phyloP scores from a whole-genome alignment of 139 green algal genomes.

The Volvox reticuliferus region DNA sequence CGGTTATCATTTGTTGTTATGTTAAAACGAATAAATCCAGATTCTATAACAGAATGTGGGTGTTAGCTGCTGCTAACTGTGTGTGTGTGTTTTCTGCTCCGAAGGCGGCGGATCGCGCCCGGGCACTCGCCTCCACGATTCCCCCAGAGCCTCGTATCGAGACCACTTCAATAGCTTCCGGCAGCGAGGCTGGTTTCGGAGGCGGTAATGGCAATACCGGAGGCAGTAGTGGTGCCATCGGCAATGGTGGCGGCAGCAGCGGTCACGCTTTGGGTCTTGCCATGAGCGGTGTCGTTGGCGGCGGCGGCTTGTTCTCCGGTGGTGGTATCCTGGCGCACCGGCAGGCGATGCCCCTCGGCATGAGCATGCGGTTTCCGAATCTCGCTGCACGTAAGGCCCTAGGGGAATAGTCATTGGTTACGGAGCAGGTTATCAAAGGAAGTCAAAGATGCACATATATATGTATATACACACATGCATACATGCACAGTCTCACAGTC shows the following conservation, averaged over 20 bases:
- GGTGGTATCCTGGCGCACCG: neutral
- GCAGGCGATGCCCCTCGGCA: neutral
- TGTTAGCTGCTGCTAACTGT: too few relatives aligned
- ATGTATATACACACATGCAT: too few relatives aligned
- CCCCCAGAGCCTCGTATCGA: conserved; percentile 32
- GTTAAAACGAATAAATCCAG: too few relatives aligned
- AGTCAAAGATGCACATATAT: too few relatives aligned
- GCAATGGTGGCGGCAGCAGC: neutral
- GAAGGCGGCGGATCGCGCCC: conserved; percentile 28
- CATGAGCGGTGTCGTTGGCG: neutral
- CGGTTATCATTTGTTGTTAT: too few relatives aligned
- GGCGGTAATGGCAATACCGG: neutral
- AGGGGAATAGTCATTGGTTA: too few relatives aligned
- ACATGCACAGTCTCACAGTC: too few relatives aligned
- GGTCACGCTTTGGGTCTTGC: neutral
- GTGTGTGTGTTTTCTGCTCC: too few relatives aligned
- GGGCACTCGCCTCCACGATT: neutral
- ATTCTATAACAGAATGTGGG: too few relatives aligned
- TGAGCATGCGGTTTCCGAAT: conserved; percentile 15
- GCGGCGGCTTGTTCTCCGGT: neutral
- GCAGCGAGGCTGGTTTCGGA: conserved; percentile 34
- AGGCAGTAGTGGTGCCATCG: neutral
- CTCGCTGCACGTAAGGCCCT: conserved; percentile 25
- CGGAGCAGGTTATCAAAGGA: too few relatives aligned
- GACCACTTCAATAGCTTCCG: conserved; percentile 23